A percentile compares a stretch with the other conserved stretches of the same genome.
These are phyloP conservation scores for Wickerhamomyces tratensis DNA, from an alignment of 805 yeast species.

Conservation along the genomic window DNA sequence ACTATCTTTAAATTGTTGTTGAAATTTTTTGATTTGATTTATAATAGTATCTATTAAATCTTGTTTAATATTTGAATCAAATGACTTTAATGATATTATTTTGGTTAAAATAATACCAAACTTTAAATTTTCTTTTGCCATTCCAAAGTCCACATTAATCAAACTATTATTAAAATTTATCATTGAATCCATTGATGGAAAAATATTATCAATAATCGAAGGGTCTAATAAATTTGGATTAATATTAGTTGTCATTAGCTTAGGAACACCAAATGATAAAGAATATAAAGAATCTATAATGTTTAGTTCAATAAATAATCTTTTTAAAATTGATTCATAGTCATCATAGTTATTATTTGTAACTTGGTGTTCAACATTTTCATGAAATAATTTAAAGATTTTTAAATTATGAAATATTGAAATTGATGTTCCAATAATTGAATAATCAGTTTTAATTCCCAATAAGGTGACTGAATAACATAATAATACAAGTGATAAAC, in stretches of 20 bases:
- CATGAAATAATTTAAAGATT: slow-evolving; percentile 28
- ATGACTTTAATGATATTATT: slow-evolving; percentile 3
- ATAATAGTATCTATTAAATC: neutral
- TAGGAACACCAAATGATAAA: slow-evolving; percentile 40
- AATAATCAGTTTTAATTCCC: slow-evolving; percentile 51
- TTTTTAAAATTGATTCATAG: slow-evolving; percentile 19
- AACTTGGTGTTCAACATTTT: slow-evolving; percentile 1
- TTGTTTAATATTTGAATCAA: too few species aligned
- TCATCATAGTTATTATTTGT: slow-evolving; percentile 15
- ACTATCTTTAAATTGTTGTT: too few species aligned
- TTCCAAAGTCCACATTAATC: slow-evolving; percentile 1
- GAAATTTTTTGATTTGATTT: neutral
- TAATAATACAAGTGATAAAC: slow-evolving; percentile 30
- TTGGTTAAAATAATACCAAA: slow-evolving; percentile 16
- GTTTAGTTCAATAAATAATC: slow-evolving; percentile 37
- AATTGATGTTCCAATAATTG: slow-evolving; percentile 34
- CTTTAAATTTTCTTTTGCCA: slow-evolving; percentile 15
- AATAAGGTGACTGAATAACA: slow-evolving; percentile 50
- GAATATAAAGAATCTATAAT: slow-evolving; percentile 44
- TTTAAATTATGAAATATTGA: slow-evolving; percentile 51
- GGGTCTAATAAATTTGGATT: slow-evolving; percentile 5
- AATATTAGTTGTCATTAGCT: slow-evolving; percentile 4
- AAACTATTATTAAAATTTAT: slow-evolving; percentile 3
- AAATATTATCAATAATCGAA: slow-evolving; percentile 11
- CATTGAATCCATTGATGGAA: slow-evolving; percentile 2